Base-by-base conservation (phyloP, 148 eudicot species). In the Heliosperma pusillum region DNA sequence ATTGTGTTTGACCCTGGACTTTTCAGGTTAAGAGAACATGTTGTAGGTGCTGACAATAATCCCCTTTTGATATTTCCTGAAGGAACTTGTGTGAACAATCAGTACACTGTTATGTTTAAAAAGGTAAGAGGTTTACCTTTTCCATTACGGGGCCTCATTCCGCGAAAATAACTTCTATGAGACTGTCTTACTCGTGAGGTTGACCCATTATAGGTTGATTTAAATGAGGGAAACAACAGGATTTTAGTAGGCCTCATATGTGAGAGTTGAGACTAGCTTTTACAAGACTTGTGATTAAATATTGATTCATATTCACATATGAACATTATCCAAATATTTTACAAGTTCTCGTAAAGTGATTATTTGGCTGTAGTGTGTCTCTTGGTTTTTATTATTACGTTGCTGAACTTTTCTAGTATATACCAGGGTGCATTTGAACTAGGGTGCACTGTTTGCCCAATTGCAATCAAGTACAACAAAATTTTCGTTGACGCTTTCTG, bases 391-490 rank as follows among this genome's bases (percentile, higher is more conserved):
- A 72, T 17, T 40, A 44, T 55, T 16, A 19, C 22, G 7, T 30
- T 44, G 36, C 16, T 79, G 60, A 70, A 22, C 27, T 68, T 80
- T 65, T 15, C 25, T 25, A 50, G 19, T 17, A 53, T 70, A 64
- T 45, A 59, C 47, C 79, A 96, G 99, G 99, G 99, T 75, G 97
- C 99, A 24, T 96, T 96, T 86, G 99, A 96, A 82, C 97, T 96
- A 67, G 97, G 88, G 74, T 88, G 90, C 83, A 88, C 97, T 16
- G 99, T 96, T 59, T 96, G 97, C 79, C 99, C 99, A 7, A 81
- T 96, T 50, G 97, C 99, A 73, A 89, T 96, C 85, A 96, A 96
- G 88, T 96, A 96, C 86, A 96, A 96, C 93, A 96, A 96, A 83
- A 90, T 92, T 42, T 92, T 92, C 75, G 99, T 96, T 57, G 99